Evolutionary conservation across 495 filamentous ascomycete species (phyloP).

Genomic region (Daldinia decipiens): DNA sequence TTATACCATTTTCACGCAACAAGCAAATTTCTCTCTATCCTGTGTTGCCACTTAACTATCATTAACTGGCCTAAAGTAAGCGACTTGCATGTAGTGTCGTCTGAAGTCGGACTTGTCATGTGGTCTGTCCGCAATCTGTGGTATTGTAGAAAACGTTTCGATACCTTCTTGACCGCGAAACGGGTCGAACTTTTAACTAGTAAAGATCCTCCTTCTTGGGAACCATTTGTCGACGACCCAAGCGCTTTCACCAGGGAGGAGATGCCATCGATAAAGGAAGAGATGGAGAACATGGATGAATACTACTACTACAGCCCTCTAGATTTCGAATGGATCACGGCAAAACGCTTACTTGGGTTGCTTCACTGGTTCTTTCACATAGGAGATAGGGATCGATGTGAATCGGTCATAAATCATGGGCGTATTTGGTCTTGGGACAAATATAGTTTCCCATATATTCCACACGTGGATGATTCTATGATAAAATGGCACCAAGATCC

Average conservation of each 20-base stretch:
- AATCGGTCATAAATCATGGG: conserved; percentile 2
- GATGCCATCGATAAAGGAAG: neutral
- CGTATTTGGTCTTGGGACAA: conserved; percentile 12
- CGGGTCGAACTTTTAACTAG: neutral
- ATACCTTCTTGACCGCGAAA: neutral
- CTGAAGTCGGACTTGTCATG: neutral
- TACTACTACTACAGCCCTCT: neutral
- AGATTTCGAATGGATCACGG: neutral
- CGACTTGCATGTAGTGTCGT: neutral
- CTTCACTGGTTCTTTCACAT: conserved; percentile 6
- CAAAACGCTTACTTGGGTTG: neutral
- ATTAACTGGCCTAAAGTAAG: neutral
- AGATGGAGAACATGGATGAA: too few relatives aligned
- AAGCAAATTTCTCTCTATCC: too few relatives aligned
- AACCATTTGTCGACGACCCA: neutral
- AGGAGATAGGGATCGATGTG: conserved; percentile 16
- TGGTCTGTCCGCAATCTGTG: neutral
- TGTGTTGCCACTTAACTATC: neutral
- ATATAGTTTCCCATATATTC: neutral
- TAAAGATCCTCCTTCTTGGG: neutral
- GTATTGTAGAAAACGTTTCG: neutral
- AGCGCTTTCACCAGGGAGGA: neutral
- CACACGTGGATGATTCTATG: too few relatives aligned
- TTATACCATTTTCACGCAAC: too few relatives aligned
- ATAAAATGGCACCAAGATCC: neutral